A percentile compares a stretch with the other conserved stretches of the same genome.
These are phyloP conservation scores for Tulasnella sp. DNA, from an alignment of 768 basidiomycete species.

Conservation along the genomic window DNA sequence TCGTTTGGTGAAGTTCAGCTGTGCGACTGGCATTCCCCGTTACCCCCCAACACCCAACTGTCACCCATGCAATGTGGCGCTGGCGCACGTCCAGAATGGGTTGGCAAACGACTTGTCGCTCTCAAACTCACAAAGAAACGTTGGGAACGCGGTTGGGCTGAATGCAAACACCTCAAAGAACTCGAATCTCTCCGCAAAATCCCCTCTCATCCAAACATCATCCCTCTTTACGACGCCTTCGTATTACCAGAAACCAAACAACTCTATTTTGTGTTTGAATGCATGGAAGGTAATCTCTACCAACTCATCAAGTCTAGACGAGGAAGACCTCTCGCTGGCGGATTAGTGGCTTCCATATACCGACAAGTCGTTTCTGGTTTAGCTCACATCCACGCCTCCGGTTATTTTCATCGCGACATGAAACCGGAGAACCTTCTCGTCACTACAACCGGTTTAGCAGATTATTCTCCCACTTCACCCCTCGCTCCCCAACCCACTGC, in stretches of 20 bases:
- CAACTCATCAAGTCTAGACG: constrained; percentile 97
- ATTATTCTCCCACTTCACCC: constrained; percentile 76
- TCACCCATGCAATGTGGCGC: constrained; percentile 95
- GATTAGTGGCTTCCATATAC: constrained; percentile 90
- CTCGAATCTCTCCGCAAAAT: constrained; percentile 94
- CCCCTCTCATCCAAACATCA: constrained; percentile 91
- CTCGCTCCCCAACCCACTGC: constrained; percentile 36
- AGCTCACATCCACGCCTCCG: constrained; percentile 79
- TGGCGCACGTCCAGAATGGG: constrained; percentile 86
- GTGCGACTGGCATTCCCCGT: constrained; percentile 95
- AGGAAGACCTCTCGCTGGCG: constrained; percentile 90
- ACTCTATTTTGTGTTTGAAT: constrained; percentile 98
- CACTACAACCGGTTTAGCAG: constrained; percentile 88
- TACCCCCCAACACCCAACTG: constrained; percentile 80
- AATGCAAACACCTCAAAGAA: constrained; percentile 90
- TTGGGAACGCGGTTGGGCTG: constrained; percentile 97
- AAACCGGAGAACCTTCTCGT: constrained; percentile 99
- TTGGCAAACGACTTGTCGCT: constrained; percentile 86
- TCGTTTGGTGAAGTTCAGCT: constrained; percentile 98
- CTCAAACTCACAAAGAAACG: constrained; percentile 97
- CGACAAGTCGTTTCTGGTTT: constrained; percentile 82
- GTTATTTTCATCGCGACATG: constrained; percentile 99
- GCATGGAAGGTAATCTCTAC: constrained; percentile 99
- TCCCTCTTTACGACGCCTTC: constrained; percentile 98
- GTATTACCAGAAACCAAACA: constrained; percentile 91